Evolutionary conservation across 495 filamentous ascomycete species (phyloP).

Genomic region (Penicillium taxi): DNA sequence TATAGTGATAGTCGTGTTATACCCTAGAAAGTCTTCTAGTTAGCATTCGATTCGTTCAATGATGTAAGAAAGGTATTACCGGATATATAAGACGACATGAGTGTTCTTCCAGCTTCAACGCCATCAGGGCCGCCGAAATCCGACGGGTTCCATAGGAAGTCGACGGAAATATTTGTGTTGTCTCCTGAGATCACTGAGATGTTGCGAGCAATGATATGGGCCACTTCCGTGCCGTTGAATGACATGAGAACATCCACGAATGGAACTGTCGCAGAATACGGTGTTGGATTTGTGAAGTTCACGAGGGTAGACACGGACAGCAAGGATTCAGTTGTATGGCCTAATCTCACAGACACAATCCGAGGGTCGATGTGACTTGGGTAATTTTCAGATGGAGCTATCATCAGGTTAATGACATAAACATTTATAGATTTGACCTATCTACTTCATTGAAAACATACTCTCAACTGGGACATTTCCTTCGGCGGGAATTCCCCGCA

Average conservation of each 20-base stretch:
- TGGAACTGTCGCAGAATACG: conserved; percentile 72
- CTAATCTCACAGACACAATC: conserved; percentile 56
- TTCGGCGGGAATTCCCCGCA: conserved; percentile 77
- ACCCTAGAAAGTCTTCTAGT: conserved; percentile 37
- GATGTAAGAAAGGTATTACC: conserved; percentile 41
- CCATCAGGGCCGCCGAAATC: conserved; percentile 52
- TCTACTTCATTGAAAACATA: conserved; percentile 42
- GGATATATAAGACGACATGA: conserved; percentile 81
- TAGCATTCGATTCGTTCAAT: background rate
- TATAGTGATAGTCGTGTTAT: conserved; percentile 70
- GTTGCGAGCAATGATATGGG: conserved; percentile 58
- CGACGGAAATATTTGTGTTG: conserved; percentile 63
- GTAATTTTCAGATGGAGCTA: conserved; percentile 39
- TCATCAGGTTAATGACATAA: conserved; percentile 15
- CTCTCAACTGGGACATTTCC: conserved; percentile 83
- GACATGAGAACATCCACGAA: conserved; percentile 67
- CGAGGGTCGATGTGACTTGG: conserved; percentile 50
- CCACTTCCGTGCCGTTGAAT: conserved; percentile 65
- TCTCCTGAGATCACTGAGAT: conserved; percentile 55
- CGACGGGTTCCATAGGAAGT: conserved; percentile 64
- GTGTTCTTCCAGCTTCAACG: conserved; percentile 52
- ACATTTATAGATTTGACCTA: conserved; percentile 14
- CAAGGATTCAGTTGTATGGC: conserved; percentile 58
- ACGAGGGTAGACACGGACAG: conserved; percentile 59
- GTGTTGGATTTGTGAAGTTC: conserved; percentile 84